Base-by-base conservation (phyloP, 78 protist species). In the slime mould (Dictyostelium discoideum) region DNA sequence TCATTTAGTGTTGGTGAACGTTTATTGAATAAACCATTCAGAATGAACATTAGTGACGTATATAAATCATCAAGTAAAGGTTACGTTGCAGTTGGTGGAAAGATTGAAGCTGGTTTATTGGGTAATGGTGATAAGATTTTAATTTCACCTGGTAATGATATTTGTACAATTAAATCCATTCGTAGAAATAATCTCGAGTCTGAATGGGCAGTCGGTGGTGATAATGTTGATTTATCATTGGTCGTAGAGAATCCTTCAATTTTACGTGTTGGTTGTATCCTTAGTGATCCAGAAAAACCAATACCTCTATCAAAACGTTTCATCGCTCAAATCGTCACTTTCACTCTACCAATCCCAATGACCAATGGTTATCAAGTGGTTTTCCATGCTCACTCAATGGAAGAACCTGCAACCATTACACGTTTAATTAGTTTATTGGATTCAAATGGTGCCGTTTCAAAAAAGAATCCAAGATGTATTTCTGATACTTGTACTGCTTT, bases 181-280 rank as follows among this genome's bases (percentile, higher is more conserved):
- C 42, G 79, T 50, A 46, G 86, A 29, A 40, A 40, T 24, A n/a
- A 81, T 13, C 60, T 22, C 39, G 90, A 63, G 6, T 85, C 81
- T 9, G 85, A 93, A 5, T 94, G 90, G 90, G 97, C 97, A 0
- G 93, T 57, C 1, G 98, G 98, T 46, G 98, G 98, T 37, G 98
- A 97, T n/a, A 85, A 65, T 77, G 97, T 96, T 10, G 98, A 96
- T 63, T 22, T 96, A 7, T 14, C 67, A 5, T 86, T 96, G 3
- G 11, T 42, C 2, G 67, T 90, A 18, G 95, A 90, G 1, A 65
- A 42, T 20, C 54, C 95, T 1, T 24, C 42, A 24, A 16, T 63
- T 16, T 14, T 90, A 37, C 63, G 97, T 44, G 90, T 94, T 13
- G 98, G 98, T 14, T 54, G 50, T 44, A 84, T 97, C 3, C 85